Evolutionary conservation across 2,329 filamentous ascomycete species (phyloP).

Genomic region (Ophiostoma sp.): DNA sequence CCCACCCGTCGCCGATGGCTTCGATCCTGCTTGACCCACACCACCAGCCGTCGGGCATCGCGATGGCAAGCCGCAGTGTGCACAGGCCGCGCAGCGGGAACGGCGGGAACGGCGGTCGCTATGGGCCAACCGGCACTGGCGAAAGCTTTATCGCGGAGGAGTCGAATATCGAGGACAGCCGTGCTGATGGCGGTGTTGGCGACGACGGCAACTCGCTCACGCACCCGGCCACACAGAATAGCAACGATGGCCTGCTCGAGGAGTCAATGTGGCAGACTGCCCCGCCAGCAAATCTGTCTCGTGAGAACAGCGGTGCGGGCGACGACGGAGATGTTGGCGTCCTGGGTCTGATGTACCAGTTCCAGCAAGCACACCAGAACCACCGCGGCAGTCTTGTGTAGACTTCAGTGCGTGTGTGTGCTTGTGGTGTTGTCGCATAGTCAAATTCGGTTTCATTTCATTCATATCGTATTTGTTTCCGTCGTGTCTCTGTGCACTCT

Average conservation of each 20-base stretch:
- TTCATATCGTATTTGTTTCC: neutral
- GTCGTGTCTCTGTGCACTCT: neutral
- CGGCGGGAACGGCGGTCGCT: conserved; percentile 28
- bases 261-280: conserved; percentile 58
- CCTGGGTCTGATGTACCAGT: conserved; percentile 53
- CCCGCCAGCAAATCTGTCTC: conserved; percentile 45
- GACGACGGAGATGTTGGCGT: conserved; percentile 50
- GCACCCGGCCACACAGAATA: conserved; percentile 17
- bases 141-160: conserved; percentile 54
- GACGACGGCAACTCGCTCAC: conserved; percentile 29
- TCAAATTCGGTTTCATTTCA: neutral
- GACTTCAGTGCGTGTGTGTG: neutral
- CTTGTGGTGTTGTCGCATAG: neutral
- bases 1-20: conserved; percentile 60
- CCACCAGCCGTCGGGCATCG: conserved; percentile 54
- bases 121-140: conserved; percentile 42
- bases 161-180: conserved; percentile 38
- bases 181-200: conserved; percentile 30
- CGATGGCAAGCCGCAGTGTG: conserved; percentile 37
- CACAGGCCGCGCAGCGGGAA: conserved; percentile 40
- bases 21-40: conserved; percentile 71
- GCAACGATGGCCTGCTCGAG: conserved; percentile 48
- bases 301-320: conserved; percentile 46
- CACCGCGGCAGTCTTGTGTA: conserved; percentile 32
- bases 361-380: conserved; percentile 52